Evolutionary conservation across 1,139 yeast genomes (phyloP), one percentile per base, ranked within the genome.

Genomic region (Yamadazyma kanchanaburiensis): DNA sequence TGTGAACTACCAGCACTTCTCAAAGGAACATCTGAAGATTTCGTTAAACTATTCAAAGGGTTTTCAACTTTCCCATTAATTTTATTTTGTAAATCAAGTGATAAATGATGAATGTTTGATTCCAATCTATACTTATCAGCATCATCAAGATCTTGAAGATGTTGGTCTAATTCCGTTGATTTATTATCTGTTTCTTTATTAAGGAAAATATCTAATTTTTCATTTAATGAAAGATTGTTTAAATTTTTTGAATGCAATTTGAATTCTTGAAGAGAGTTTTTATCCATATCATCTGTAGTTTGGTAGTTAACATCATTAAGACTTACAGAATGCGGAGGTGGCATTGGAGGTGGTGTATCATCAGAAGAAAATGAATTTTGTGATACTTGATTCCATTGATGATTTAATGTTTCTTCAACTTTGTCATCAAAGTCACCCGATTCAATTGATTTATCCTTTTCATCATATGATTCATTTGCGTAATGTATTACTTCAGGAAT

Each of bases 1-100:
- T 65, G 70, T 3, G 73, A 66, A 8, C 71, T 63, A 9, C 68
- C 70, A 4, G 63, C 62, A 4, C 67, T 59, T 34, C 52, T 53
- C 30, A 63, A 46, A 9, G 36, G 44, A 11, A 57, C 53, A 26
- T 60, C 67, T 11, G 55, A 49, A 3, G 57, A 39, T 22, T 51
- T 50, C 3, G 56, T 43, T 22, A 65, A 51, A 0, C 66, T 60
- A 30, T 55, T 48, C 29, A 65, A 49, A 3, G 70, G 71, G 37
- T 60, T 57, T 28, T 61, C 66, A 15, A 56, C 42, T 8, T 40
- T 42, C 4, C 41, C 33, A 10, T 33, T 22, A 8, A 43, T 35
- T 9, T 57, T 52, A 19, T 51, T 47, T 31, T 60, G 60, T 31
- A 68, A 48, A 13, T 58, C 54, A 17, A 51, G 47, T 1, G 72